phyloP scores from a whole-genome alignment of 495 filamentous ascomycete genomes.

The Extremus antarcticus region DNA sequence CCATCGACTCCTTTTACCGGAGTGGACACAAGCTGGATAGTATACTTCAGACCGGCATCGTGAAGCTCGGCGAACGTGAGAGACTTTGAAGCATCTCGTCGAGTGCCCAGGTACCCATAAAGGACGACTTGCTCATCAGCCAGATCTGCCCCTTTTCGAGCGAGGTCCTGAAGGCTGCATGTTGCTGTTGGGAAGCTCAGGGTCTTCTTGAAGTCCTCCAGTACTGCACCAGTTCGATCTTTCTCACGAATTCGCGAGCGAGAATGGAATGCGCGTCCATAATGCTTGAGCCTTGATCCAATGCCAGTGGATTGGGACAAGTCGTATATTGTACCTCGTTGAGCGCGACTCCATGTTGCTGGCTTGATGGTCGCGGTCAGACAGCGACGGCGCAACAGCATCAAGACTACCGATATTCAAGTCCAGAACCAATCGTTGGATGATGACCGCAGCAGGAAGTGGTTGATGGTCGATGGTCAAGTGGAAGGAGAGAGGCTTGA shows the following conservation, averaged over 20 bases:
- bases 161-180: conserved; percentile 4
- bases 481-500: too few relatives aligned
- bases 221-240: background rate
- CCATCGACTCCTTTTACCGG: conserved; percentile 18
- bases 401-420: conserved; percentile 3
- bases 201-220: conserved; percentile 12
- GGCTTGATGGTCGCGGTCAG: background rate
- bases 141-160: conserved; percentile 12
- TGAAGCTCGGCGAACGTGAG: conserved; percentile 58
- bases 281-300: background rate
- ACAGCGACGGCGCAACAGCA: conserved; percentile 11
- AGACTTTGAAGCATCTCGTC: conserved; percentile 51
- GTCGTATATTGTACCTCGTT: too few relatives aligned
- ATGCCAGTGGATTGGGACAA: background rate
- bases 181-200: conserved; percentile 8
- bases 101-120: conserved; percentile 60
- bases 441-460: too few relatives aligned
- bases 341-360: background rate
- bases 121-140: conserved; percentile 45
- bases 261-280: background rate
- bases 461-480: too few relatives aligned
- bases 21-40: conserved; percentile 19
- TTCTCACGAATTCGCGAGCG: background rate
- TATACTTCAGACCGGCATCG: conserved; percentile 21
- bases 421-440: too few relatives aligned